Conservation (phyloP, 2,329 filamentous ascomycete genomes). For the Trichoderma semiorbis region DNA sequence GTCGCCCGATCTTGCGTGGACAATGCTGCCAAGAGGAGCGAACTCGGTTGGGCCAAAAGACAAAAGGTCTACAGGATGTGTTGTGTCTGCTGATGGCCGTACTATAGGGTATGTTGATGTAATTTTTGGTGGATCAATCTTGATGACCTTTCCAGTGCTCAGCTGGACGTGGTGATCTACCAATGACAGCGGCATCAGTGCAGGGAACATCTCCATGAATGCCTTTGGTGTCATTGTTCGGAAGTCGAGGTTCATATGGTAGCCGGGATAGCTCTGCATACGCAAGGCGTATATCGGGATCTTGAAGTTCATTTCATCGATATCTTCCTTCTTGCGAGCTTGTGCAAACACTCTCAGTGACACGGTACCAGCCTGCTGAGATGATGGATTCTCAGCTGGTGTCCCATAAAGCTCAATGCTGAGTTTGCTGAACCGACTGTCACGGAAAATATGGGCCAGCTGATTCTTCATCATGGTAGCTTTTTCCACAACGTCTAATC, state of each 20-base stretch:
- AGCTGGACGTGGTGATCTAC: conserved; percentile 31
- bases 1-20: conserved; percentile 36
- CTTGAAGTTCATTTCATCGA: conserved; percentile 36
- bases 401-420: conserved; percentile 37
- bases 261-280: conserved; percentile 42
- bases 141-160: conserved; percentile 22
- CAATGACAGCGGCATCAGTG: conserved; percentile 28
- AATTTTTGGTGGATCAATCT: conserved; percentile 22
- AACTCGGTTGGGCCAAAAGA: conserved; percentile 28
- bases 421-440: conserved; percentile 34
- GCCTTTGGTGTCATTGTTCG: conserved; percentile 41
- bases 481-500: conserved; percentile 43
- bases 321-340: conserved; percentile 36
- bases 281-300: conserved; percentile 36
- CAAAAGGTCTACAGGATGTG: conserved; percentile 24
- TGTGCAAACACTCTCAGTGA: conserved; percentile 46
- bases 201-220: conserved; percentile 44
- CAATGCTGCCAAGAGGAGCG: conserved; percentile 31
- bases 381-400: conserved; percentile 36
- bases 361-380: conserved; percentile 48
- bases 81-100: conserved; percentile 29
- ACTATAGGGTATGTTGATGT: conserved; percentile 26
- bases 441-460: conserved; percentile 28
- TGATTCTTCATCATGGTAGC: conserved; percentile 41
- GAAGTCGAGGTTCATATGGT: conserved; percentile 44